Base-by-base conservation (phyloP, 2,329 filamentous ascomycete species). In the Hortaea werneckii region DNA sequence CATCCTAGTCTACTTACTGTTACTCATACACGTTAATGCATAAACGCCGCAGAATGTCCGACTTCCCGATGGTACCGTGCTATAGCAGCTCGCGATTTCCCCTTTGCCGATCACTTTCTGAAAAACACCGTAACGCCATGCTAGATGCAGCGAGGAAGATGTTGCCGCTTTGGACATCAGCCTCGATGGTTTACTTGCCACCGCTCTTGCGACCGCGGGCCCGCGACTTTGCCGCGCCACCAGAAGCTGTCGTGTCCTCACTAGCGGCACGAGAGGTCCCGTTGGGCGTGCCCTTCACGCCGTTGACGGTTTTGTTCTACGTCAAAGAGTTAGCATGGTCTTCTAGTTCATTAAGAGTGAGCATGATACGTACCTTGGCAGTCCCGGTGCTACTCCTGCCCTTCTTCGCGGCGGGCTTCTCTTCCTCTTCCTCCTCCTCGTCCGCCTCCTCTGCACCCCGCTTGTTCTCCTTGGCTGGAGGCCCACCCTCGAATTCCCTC, bases 251-350 rank as follows among this genome's bases (percentile, higher is more conserved):
- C 1, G 89, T 95, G 29, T 79, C 80, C 27, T 95, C 87, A 63
- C 92, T 96, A 5, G 83, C 90, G 11, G 89, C 89, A 52, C 92
- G 78, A 5, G 89, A 95, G 0, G 83, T 85, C 5, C 82, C 76
- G 4, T 83, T 77, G 1, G 88, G 92, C 47, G 78, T 85, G 32
- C 77, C 80, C 67, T 95, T 95, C 61, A 95, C 80, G 40, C 82
- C 86, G 57, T 95, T 92, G 41, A 95, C 78, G 43, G 87, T 82
- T 71, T 96, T 96, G 67, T 95, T 95, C 89, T 96, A 63, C 53
- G 29, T 5, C 5, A 2, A 9, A 20, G 5, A 40, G 43, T 38
- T 12, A 46, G 44, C 42, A 35, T 6, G 37, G 51, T 40, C 52
- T 53, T 44, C 39, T 40, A 6, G 5, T 29, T 11, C 9, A 8